Percentiles rank a stretch among this genome's conserved stretches.
These are phyloP conservation scores for Candida nonsorbophila DNA, from an alignment of 805 yeast genomes.

Conservation along the genomic window DNA sequence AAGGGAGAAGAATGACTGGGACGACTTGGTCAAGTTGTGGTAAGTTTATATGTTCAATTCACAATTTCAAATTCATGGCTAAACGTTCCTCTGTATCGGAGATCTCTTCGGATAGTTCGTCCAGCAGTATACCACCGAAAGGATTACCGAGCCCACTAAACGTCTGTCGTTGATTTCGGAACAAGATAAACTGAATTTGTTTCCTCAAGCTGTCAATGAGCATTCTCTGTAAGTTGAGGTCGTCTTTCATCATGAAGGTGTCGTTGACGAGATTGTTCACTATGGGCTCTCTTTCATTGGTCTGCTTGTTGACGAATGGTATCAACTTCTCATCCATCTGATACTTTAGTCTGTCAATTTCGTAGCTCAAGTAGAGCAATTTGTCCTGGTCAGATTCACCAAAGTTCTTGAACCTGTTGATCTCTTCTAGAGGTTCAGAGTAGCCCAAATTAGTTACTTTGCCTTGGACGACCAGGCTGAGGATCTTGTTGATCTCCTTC, in stretches of 20 bases:
- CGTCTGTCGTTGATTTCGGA: conserved; percentile 31
- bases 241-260: conserved; percentile 39
- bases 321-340: conserved; percentile 36
- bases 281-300: conserved; percentile 22
- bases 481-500: conserved; percentile 38
- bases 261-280: conserved; percentile 30
- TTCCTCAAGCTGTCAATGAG: conserved; percentile 43
- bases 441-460: conserved; percentile 47
- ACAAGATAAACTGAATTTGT: conserved; percentile 45
- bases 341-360: conserved; percentile 37
- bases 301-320: conserved; percentile 24
- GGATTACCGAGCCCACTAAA: conserved; percentile 5
- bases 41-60: conserved; percentile 14
- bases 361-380: conserved; percentile 30
- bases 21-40: conserved; percentile 53
- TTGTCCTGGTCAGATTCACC: conserved; percentile 20
- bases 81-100: conserved; percentile 32
- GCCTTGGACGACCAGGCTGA: conserved; percentile 46
- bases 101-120: conserved; percentile 18
- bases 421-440: conserved; percentile 42
- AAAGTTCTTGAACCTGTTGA: conserved; percentile 18
- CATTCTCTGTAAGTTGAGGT: conserved; percentile 40
- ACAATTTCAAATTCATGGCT: conserved; percentile 29
- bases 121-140: conserved; percentile 5
- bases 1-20: conserved; percentile 62